phyloP scores from a whole-genome alignment of 495 filamentous ascomycete species.

The Xylaria acuta region DNA sequence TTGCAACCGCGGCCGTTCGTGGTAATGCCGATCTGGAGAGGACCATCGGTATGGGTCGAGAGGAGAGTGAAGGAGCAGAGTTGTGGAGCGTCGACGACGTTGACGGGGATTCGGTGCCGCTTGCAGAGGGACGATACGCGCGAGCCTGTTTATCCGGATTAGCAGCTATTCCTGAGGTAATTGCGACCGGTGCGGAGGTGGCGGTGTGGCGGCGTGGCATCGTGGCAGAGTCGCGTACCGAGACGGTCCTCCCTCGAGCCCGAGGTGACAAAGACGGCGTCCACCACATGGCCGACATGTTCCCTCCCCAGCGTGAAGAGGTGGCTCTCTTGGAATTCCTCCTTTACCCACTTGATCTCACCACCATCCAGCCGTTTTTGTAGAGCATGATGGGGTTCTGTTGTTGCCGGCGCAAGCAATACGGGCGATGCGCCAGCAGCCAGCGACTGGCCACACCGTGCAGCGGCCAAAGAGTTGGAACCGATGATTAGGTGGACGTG shows the following conservation, averaged over 20 bases:
- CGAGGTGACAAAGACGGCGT: conserved; percentile 88
- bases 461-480: conserved; percentile 82
- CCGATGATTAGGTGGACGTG: conserved; percentile 90
- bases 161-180: conserved; percentile 2
- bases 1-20: conserved; percentile 97
- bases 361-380: conserved; percentile 74
- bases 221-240: conserved; percentile 13
- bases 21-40: conserved; percentile 93
- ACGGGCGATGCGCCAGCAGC: conserved; percentile 87
- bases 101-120: conserved; percentile 85
- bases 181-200: background rate
- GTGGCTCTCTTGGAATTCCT: conserved; percentile 75
- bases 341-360: conserved; percentile 72
- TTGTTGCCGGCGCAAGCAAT: conserved; percentile 74
- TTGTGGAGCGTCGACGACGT: conserved; percentile 84
- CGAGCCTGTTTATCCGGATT: conserved; percentile 48
- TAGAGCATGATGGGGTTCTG: conserved; percentile 73
- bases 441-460: conserved; percentile 79
- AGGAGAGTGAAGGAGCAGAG: conserved; percentile 93
- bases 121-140: conserved; percentile 79
- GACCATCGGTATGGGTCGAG: conserved; percentile 86
- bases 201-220: background rate
- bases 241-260: conserved; percentile 51
- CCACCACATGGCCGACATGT: conserved; percentile 80
- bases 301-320: conserved; percentile 76